These are phyloP conservation scores for Acanthamoeba culbertsoni DNA, from an alignment of 208 protist species.

Conservation along the genomic window DNA sequence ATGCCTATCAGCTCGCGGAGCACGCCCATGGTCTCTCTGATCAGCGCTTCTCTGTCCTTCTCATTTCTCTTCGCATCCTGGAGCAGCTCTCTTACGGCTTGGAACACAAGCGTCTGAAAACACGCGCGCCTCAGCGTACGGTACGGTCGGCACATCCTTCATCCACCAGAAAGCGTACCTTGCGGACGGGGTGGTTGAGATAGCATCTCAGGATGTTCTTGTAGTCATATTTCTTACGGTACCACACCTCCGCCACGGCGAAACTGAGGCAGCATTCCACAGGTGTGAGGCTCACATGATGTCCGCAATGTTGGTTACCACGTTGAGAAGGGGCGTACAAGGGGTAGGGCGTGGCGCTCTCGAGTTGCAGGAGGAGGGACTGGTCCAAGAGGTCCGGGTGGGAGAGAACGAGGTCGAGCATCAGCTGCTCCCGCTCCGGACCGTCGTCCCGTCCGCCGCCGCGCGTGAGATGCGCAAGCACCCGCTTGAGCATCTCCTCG, in stretches of 20 bases:
- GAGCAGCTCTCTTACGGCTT: neutral
- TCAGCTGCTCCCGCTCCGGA: conserved; percentile 10
- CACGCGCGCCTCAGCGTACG: neutral
- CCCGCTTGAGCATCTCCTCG: conserved; percentile 23
- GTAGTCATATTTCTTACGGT: conserved; percentile 13
- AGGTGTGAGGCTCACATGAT: too few relatives aligned
- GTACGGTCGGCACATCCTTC: neutral
- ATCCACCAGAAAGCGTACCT: neutral
- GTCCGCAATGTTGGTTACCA: too few relatives aligned
- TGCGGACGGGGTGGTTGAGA: conserved; percentile 32
- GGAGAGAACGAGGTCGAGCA: neutral
- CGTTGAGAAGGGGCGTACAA: neutral
- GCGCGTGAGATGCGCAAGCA: neutral
- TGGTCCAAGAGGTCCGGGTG: conserved; percentile 2
- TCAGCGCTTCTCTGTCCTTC: neutral
- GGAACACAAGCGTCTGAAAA: neutral
- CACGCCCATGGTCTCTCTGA: neutral
- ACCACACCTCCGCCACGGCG: conserved; percentile 41
- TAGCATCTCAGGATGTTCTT: conserved; percentile 10
- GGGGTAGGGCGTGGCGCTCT: conserved; percentile 1
- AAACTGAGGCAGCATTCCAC: neutral
- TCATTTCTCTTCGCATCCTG: neutral
- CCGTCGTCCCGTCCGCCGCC: conserved; percentile 1
- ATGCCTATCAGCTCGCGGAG: neutral
- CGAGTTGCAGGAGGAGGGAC: neutral